Evolutionary conservation across 768 basidiomycete species (phyloP).

Genomic region (Lentinula aciculospora): DNA sequence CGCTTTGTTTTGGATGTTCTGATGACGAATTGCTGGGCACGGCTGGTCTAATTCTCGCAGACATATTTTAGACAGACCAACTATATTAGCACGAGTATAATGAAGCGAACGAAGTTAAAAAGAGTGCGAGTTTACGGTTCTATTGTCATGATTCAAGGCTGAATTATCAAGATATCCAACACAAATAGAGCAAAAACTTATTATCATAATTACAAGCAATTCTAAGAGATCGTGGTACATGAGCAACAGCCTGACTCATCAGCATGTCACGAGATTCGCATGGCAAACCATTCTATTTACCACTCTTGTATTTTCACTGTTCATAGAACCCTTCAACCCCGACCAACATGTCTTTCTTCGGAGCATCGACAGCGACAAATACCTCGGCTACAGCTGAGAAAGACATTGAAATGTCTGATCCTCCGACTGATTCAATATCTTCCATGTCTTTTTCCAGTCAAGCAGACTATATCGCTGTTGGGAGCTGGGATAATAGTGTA

Average conservation of each 20-base stretch:
- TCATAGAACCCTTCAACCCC: neutral
- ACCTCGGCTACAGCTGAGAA: constrained; percentile 49
- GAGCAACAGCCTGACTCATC: neutral
- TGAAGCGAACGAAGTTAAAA: no score
- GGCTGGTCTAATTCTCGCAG: no score
- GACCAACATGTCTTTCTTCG: constrained; percentile 36
- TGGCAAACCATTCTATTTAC: neutral
- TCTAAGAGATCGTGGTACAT: neutral
- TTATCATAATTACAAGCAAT: no score
- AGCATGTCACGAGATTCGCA: neutral
- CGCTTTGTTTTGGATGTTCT: no score
- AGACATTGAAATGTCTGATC: constrained; percentile 77
- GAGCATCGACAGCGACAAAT: constrained; percentile 22
- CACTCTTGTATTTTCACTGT: neutral
- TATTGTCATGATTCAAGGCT: no score
- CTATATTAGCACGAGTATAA: no score
- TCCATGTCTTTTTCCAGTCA: constrained; percentile 78
- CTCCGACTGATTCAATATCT: constrained; percentile 85
- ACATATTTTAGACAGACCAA: no score
- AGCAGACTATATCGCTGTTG: constrained; percentile 88
- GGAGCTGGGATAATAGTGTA: constrained; percentile 92
- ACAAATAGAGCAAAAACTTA: no score
- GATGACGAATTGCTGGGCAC: no score
- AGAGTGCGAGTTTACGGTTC: no score
- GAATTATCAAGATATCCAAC: no score